phyloP scores from a whole-genome alignment of 2,329 filamentous ascomycete species.

The Verticillium dahliae region DNA sequence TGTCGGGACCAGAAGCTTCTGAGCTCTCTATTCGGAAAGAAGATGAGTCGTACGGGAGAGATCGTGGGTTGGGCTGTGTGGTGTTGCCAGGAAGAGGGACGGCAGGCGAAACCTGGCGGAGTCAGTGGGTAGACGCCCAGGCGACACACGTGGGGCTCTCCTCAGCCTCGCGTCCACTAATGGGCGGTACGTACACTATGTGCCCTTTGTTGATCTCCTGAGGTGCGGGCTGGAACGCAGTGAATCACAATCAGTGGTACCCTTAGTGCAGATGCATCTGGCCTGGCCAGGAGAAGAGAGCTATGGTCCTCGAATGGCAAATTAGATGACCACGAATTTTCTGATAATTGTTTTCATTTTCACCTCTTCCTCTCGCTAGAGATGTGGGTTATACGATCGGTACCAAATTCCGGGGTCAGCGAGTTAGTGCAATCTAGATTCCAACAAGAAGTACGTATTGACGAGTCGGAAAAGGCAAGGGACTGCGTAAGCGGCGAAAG shows the following conservation, averaged over 20 bases:
- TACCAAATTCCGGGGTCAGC: too few relatives aligned
- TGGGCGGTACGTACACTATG: neutral
- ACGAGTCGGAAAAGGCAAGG: slow-evolving; percentile 6
- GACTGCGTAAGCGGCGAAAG: slow-evolving; percentile 7
- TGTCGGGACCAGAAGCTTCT: neutral
- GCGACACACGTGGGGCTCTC: neutral
- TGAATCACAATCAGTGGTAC: neutral
- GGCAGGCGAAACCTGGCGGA: neutral
- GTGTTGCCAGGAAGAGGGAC: neutral
- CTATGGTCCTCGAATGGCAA: neutral
- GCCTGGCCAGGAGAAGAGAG: neutral
- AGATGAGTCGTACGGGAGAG: neutral
- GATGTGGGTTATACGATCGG: neutral
- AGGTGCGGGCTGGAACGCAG: neutral
- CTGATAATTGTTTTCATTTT: neutral
- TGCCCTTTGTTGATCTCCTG: neutral
- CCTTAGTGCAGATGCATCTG: neutral
- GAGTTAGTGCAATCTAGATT: too few relatives aligned
- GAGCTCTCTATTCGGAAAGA: neutral
- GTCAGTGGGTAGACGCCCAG: neutral
- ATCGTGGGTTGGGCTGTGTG: neutral
- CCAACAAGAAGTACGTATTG: neutral
- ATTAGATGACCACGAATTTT: neutral
- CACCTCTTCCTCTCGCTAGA: neutral
- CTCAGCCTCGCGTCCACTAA: neutral